phyloP scores from a whole-genome alignment of 2,329 filamentous ascomycete genomes.

The Trichoderma afroharzianum region DNA sequence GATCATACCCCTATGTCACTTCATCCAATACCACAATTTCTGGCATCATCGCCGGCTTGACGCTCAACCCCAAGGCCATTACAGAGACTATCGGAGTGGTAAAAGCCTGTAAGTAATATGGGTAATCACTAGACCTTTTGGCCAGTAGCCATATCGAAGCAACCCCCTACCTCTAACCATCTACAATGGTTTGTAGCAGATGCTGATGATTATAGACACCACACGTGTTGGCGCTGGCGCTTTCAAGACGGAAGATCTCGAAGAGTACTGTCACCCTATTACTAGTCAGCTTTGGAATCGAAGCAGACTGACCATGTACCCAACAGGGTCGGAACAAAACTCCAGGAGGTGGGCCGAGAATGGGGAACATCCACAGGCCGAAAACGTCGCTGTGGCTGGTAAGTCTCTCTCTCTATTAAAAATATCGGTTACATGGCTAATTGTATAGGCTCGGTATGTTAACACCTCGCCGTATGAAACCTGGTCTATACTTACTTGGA shows the following conservation, averaged over 20 bases:
- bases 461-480: not conserved
- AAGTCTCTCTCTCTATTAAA: not conserved
- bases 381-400: slow-evolving; percentile 54
- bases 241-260: not conserved
- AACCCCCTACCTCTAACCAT: not conserved
- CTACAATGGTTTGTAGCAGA: not conserved
- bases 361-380: slow-evolving; percentile 52
- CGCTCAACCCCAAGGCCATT: not conserved
- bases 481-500: not conserved
- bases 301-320: not conserved
- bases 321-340: slow-evolving; percentile 36
- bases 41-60: not conserved
- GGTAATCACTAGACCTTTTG: not conserved
- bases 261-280: not conserved
- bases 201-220: not conserved
- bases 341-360: slow-evolving; percentile 47
- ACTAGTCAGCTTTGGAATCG: not conserved
- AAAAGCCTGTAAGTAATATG: not conserved
- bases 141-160: not conserved
- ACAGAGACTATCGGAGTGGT: not conserved
- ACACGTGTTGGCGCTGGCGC: not conserved
- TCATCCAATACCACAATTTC: not conserved
- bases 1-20: slow-evolving; percentile 29
- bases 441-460: not conserved
- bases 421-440: not conserved